These are phyloP conservation scores for Fusarium humuli DNA, from an alignment of 2,329 filamentous ascomycete species.

Conservation along the genomic window DNA sequence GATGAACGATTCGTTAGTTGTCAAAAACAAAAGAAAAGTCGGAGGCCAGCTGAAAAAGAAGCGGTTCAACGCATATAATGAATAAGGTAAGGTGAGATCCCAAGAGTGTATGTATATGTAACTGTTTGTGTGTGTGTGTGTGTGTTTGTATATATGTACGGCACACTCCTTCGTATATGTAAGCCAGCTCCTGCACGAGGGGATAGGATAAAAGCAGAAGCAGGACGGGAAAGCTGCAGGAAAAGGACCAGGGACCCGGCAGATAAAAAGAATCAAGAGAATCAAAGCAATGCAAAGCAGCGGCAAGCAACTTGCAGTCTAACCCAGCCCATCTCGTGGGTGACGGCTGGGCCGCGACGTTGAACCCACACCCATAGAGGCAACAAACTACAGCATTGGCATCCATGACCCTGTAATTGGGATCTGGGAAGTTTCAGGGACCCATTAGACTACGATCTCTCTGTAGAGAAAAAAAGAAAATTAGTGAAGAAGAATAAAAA, in stretches of 20 bases:
- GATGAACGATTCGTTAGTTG: slow-evolving; percentile 26
- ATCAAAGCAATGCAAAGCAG: slow-evolving; percentile 7
- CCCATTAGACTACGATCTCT: slow-evolving; percentile 15
- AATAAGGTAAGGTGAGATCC: slow-evolving; percentile 18
- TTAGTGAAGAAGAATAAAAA: slow-evolving; percentile 13
- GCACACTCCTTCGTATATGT: slow-evolving; percentile 39
- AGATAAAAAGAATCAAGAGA: slow-evolving; percentile 39
- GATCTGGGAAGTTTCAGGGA: slow-evolving; percentile 28
- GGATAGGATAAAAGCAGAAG: slow-evolving; percentile 41
- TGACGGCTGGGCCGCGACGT: slow-evolving; percentile 32
- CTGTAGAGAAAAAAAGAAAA: slow-evolving; percentile 18
- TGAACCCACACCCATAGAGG: slow-evolving; percentile 25
- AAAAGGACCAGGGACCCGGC: slow-evolving; percentile 40
- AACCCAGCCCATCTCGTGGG: slow-evolving; percentile 31
- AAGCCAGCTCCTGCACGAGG: slow-evolving; percentile 25
- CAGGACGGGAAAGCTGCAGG: slow-evolving; percentile 40
- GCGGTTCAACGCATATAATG: slow-evolving; percentile 18
- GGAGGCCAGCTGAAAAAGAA: slow-evolving; percentile 8
- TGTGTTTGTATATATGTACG: slow-evolving; percentile 21
- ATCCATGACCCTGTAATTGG: slow-evolving; percentile 11
- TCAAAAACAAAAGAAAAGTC: slow-evolving; percentile 11
- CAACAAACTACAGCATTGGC: slow-evolving; percentile 23
- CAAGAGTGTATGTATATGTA: slow-evolving; percentile 36
- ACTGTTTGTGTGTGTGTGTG: slow-evolving; percentile 25
- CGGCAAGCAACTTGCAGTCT: slow-evolving; percentile 27